Evolutionary conservation across 2,329 filamentous ascomycete species (phyloP), one percentile per base, ranked within the genome.

Genomic region (Tolypocladium amazonense): DNA sequence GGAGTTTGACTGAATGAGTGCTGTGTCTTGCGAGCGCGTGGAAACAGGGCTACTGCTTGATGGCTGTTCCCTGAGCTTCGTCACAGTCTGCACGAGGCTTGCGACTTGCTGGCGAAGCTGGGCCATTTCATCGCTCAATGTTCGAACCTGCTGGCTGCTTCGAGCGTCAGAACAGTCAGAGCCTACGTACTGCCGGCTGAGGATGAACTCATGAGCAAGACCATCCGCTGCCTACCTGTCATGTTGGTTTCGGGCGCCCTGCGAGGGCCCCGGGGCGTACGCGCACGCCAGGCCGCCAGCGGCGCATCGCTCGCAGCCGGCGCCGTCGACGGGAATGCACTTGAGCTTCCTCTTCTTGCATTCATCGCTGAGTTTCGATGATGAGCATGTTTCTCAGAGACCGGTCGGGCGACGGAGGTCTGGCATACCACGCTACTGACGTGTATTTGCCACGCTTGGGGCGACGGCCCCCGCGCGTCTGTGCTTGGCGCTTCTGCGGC

Each of bases 331-430:
- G 1, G 68, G 68, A 43, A 73, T 65, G 62, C 75, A 77, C 60
- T 76, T 77, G 58, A 76, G 71, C 59, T 76, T 76, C 35, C 72
- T 64, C 45, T 72, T 73, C 60, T 76, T 76, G 62, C 75, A 77
- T 27, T 76, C 73, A 56, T 76, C 70, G 35, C 72, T 64, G 71
- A 38, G 12, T 53, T 25, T 18, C 38, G 1, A 6, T 3, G 14
- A 57, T 68, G 54, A 69, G 58, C 54, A 47, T 56, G 11, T 1
- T 23, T 35, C 23, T 20, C 23, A 39, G 43, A 2, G 7, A n/a
- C 60, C 9, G n/a, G 15, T 53, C 18, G 27, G 3, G 27, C 47
- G 27, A 50, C 12, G 30, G 15, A 23, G 38, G 23, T 23, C 37
- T 33, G 50, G 62, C 69, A 56, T 63, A 75, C 73, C 72, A 75